Evolutionary conservation across 176 grass and related monocot genomes (phyloP).

Genomic region (Oryza meridionalis): DNA sequence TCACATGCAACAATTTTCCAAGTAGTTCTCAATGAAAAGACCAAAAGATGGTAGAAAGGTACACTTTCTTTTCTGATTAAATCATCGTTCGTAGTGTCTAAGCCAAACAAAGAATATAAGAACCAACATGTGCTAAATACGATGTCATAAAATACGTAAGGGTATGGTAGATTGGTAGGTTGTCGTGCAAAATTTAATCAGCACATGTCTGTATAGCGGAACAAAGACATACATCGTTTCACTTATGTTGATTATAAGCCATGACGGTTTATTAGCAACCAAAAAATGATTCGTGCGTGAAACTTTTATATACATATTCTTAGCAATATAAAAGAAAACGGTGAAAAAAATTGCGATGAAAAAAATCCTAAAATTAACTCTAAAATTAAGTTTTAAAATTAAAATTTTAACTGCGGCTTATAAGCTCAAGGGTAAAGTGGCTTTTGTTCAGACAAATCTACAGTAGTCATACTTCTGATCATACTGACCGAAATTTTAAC

Average conservation of each 20-base stretch:
- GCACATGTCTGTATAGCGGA: neutral
- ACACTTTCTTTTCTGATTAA: constrained; percentile 26
- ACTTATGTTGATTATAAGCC: too few species aligned
- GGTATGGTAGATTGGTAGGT: constrained; percentile 17
- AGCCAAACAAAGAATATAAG: constrained; percentile 50
- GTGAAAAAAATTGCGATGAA: too few species aligned
- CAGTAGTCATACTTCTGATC: neutral
- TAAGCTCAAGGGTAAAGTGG: neutral
- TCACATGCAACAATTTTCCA: constrained; percentile 9
- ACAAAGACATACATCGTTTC: neutral
- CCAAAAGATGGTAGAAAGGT: constrained; percentile 22
- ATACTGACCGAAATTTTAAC: neutral
- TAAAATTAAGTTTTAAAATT: too few species aligned
- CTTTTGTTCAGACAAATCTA: neutral
- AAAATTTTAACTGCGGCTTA: too few species aligned
- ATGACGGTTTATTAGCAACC: too few species aligned
- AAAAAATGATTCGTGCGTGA: too few species aligned
- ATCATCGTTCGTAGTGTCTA: constrained; percentile 45
- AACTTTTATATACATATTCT: too few species aligned
- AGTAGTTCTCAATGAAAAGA: constrained; percentile 8
- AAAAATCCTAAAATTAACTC: too few species aligned
- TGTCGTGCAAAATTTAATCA: constrained; percentile 20
- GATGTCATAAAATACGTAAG: constrained; percentile 20
- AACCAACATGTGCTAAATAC: constrained; percentile 38
- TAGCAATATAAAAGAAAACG: too few species aligned